Evolutionary conservation across 2,329 filamentous ascomycete genomes (phyloP), one percentile per base, ranked within the genome.

Genomic region (Fusarium sp.): DNA sequence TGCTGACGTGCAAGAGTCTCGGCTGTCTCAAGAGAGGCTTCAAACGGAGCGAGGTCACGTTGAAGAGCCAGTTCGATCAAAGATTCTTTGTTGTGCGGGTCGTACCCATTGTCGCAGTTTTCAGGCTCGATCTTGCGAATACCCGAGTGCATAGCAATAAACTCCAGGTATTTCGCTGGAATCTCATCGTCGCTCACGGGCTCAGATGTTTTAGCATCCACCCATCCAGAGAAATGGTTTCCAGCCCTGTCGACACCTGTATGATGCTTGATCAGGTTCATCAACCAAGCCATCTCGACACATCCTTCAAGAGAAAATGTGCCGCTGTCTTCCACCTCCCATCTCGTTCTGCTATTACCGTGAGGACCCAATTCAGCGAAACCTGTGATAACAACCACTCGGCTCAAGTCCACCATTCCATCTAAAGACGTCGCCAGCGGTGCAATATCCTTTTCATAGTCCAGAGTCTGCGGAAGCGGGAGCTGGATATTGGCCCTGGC

Each of bases 261-360:
- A 25, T 46, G 44, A 81, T 97, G 95, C 86, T 94, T 97, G 84
- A 98, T 97, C 61, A 97, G 88, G 76, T 94, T 94, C 93, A 97
- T 98, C 79, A 97, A 92, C 95, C 95, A 98, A 24, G 95, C 93
- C 94, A 98, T 97, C 82, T 98, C 95, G 68, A 97, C 90, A 77
- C 94, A 97, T 20, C 95, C 95, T 81, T 97, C 95, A 12, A 97
- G 89, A 7, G 95, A 98, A 84, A 99, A 98, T 77, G 97, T 89
- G 79, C 96, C 96, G 73, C 94, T 90, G 2, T 95, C 94, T 81
- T 99, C 96, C 95, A 98, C 98, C 85, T 99, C 95, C 96, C 96
- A 99, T 66, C 96, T 90, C 44, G 96, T 98, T 76, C 96, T 91
- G 6, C 95, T 95, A 85, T 98, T 99, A 85, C 96, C 96, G 95